Percentiles rank a stretch among this genome's conserved stretches.
Conservation (phyloP, 148 eudicot species). For the Pouteria glomerata region DNA sequence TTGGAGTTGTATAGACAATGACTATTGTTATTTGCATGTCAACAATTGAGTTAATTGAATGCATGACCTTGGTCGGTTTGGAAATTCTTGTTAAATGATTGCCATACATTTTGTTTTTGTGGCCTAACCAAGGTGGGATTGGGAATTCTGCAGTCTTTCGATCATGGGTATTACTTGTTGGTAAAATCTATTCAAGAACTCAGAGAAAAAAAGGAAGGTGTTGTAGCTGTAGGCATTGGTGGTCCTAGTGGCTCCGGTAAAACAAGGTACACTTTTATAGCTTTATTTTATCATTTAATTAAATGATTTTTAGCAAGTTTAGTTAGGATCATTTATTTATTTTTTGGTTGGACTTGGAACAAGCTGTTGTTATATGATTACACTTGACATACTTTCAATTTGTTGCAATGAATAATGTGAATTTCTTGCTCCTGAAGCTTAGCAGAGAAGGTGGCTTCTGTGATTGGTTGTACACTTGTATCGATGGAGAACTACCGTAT, state of each 20-base stretch:
- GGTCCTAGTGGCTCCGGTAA: slow-evolving; percentile 99
- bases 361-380: not conserved
- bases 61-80: too few relatives aligned
- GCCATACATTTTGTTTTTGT: not conserved
- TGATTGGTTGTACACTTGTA: slow-evolving; percentile 80
- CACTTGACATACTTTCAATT: not conserved
- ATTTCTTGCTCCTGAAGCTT: slow-evolving; percentile 62
- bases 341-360: not conserved
- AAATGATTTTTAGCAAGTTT: not conserved
- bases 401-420: slow-evolving; percentile 5
- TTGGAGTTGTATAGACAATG: not conserved
- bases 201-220: slow-evolving; percentile 75
- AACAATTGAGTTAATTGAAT: too few relatives aligned
- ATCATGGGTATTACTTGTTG: slow-evolving; percentile 88
- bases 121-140: slow-evolving; percentile 10
- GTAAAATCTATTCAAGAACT: slow-evolving; percentile 95
- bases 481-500: slow-evolving; percentile 94
- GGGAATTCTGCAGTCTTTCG: slow-evolving; percentile 63
- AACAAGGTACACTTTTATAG: slow-evolving; percentile 50
- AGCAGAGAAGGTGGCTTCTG: slow-evolving; percentile 97
- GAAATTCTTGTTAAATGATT: not conserved
- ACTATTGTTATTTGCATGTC: not conserved
- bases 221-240: slow-evolving; percentile 93
- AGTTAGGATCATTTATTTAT: not conserved
- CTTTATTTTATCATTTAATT: not conserved